Base-by-base conservation (phyloP, 495 filamentous ascomycete genomes). In the Hypoxylon fragiforme region DNA sequence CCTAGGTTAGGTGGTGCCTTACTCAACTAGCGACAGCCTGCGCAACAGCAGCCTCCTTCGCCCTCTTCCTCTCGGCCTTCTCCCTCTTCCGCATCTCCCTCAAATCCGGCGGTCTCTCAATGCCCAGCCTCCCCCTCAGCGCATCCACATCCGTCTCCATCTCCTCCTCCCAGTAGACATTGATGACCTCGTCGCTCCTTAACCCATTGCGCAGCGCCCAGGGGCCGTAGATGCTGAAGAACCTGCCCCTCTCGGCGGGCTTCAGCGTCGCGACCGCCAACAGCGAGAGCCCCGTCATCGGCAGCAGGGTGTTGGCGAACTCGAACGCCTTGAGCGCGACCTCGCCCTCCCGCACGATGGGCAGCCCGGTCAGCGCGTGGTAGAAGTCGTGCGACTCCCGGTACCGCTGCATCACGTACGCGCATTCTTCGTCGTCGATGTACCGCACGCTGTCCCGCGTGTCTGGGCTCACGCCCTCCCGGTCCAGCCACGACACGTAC, bases 331-430 rank as follows among this genome's bases (percentile, higher is more conserved):
- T 97, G 47, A 97, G 80, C 46, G 92, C 91, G 7, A 97, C 77
- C 74, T 97, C 95, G 14, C 95, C 94, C 73, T 98, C 95, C 1
- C 89, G 78, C 39, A 97, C 85, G n/a, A 91, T 81, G 0, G 95
- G 94, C 24, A 98, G 75, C 0, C 94, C 94, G 9, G 91, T 96
- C 26, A 98, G 75, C 0, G 95, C 94, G 71, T 98, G 94, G 76
- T 95, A 97, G 78, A 98, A 97, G 67, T 98, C 94, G 70, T 98
- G 94, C 63, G 88, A 94, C 71, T 98, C 95, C 39, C 94, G 84
- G 72, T 98, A 98, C 21, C 94, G 85, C 80, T 97, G 94, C 90
- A 98, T 96, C 3, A 97, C 94, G 70, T 97, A 98, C 14, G 94
- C 94, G 68, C 90, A 95, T 67, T 97, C 94, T 44, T 84, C 85